Evolutionary conservation across 2,329 filamentous ascomycete species (phyloP), one percentile per base, ranked within the genome.

Genomic region (Decorospora gaudefroyi): DNA sequence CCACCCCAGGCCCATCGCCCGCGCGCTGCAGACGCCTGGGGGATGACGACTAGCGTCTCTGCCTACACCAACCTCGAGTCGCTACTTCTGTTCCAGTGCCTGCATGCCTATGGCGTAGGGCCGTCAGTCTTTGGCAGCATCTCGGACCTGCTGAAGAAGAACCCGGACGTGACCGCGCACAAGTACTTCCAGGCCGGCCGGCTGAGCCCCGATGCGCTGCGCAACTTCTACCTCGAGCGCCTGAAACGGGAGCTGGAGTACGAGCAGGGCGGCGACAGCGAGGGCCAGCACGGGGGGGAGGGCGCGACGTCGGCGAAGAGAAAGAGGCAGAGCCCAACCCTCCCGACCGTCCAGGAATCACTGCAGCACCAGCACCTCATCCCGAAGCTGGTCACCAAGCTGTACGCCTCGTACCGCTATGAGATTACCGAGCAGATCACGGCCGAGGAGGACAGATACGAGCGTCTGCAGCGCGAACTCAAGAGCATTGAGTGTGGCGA

Each of bases 11-110:
- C 55, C 38, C 54, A 43, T 59, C 61, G 59, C 59, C 62, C 59
- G 56, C 65, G 55, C 58, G 57, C 57, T 55, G 56, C 50, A 42
- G 42, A 46, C 54, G 49, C 49, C 47, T 53, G 65, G 64, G 77
- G 76, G 69, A 83, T 83, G 80, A 78, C 75, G 75, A 74, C 76
- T 74, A 76, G 76, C 70, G 66, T 77, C 71, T 78, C 82, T 66
- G 77, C 79, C 64, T 91, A 93, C 74, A 92, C 89, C 67, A 82
- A 86, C 59, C 87, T 95, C 76, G 90, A 95, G 79, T 87, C 86
- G 65, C 80, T 95, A 51, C 81, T 93, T 57, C 80, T 95, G 64
- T 92, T 93, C 74, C 88, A 92, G 73, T 86, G 85, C 49, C 79
- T 95, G 54, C 79, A 84, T 57, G 76, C 77, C 57, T 79, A 87